Evolutionary conservation across 2,329 filamentous ascomycete species (phyloP), one percentile per base, ranked within the genome.

Genomic region (Monilinia polystroma): DNA sequence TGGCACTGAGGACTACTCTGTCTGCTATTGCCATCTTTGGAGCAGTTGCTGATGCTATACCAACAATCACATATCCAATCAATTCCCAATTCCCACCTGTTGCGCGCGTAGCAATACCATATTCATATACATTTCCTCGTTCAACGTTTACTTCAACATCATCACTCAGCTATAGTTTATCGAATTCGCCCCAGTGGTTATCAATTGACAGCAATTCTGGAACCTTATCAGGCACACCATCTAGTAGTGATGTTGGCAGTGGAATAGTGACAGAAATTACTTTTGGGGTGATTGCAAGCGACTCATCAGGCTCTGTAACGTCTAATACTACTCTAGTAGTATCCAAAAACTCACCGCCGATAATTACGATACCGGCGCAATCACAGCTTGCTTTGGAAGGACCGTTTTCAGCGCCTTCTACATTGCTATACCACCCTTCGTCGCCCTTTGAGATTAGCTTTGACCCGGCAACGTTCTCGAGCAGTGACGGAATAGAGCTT

Each of bases 71-170:
- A 57, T 94, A 93, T 72, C 92, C 92, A 0, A 83, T 96, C 77
- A 96, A 95, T 78, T 88, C 91, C 2, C 93, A 97, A 77, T 84
- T 96, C 0, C 92, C 92, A 43, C 89, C 90, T 4, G 89, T 93
- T 64, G 92, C 91, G 26, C 85, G 90, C 70, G 81, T 90, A 68
- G 85, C 84, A 52, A 75, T 88, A 72, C 81, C 83, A 2, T 95
- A 92, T 77, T 84, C 81, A 12, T 92, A 93, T 74, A 81, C 85
- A 41, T 90, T 96, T 73, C 89, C 90, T 12, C 78, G 82, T 20
- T 87, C 87, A 51, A 96, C 92, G 0, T 96, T 96, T 78, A 81
- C 82, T 18, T 89, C 90, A 20, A 77, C 79, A 53, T 79, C 79
- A 14, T 74, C 80, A 53, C 83, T 93, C 62, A 84, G 83, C 7